Conservation (phyloP, 371 early-diverging fungal genomes). For the Cokeromyces recurvatus region DNA sequence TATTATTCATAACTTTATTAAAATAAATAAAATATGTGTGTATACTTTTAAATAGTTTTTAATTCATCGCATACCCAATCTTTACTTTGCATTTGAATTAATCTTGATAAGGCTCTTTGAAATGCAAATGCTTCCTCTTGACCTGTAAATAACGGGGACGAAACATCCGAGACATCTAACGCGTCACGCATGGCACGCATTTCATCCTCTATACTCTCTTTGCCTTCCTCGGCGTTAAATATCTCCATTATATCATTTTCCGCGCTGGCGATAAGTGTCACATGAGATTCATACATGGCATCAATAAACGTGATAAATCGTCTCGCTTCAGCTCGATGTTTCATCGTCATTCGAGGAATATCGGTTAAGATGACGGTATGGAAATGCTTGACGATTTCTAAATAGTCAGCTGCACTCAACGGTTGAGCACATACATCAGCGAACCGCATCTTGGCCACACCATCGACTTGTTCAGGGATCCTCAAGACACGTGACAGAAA, state of each 20-base stretch:
- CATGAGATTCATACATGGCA: constrained; percentile 79
- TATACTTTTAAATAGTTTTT: no score
- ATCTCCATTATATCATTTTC: constrained; percentile 64
- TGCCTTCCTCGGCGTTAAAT: constrained; percentile 57
- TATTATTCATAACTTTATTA: no score
- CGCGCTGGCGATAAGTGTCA: constrained; percentile 65
- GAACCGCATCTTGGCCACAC: constrained; percentile 78
- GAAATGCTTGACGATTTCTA: constrained; percentile 71
- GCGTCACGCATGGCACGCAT: constrained; percentile 40
- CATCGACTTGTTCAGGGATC: constrained; percentile 59
- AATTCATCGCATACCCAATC: constrained; percentile 44
- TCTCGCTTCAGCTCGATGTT: constrained; percentile 82
- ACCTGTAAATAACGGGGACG: constrained; percentile 73
- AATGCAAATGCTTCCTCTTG: constrained; percentile 97
- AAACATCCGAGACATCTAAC: constrained; percentile 39
- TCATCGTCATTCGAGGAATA: constrained; percentile 81
- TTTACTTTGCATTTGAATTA: constrained; percentile 86
- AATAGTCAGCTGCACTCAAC: constrained; percentile 86
- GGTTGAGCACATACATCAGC: constrained; percentile 79
- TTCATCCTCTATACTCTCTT: constrained; percentile 27
- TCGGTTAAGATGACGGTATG: constrained; percentile 76
- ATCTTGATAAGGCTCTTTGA: constrained; percentile 82
- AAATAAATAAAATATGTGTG: no score
- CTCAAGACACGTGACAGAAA: constrained; percentile 73
- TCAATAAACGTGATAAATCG: constrained; percentile 94